A percentile compares a stretch with the other conserved stretches of the same genome.
phyloP scores from a whole-genome alignment of 805 yeast species.

The Crinitomyces ghanaensis region DNA sequence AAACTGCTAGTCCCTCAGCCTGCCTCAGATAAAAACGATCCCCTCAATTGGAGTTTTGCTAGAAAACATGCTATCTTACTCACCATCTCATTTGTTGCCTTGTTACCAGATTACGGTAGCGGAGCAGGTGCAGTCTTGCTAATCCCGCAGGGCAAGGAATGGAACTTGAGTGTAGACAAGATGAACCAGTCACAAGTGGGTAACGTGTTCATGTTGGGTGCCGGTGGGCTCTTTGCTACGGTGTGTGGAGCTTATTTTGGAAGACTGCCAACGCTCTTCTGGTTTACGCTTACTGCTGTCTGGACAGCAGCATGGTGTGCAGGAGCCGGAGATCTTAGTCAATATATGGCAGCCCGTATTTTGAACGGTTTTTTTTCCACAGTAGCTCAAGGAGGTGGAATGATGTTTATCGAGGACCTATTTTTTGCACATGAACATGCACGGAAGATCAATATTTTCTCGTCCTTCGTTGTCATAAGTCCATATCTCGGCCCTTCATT shows the following conservation, averaged over 20 bases:
- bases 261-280: slow-evolving; percentile 4
- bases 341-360: slow-evolving; percentile 5
- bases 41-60: slow-evolving; percentile 46
- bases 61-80: slow-evolving; percentile 28
- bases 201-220: slow-evolving; percentile 7
- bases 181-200: slow-evolving; percentile 8
- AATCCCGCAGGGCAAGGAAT: slow-evolving; percentile 6
- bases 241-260: slow-evolving; percentile 5
- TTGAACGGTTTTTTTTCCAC: slow-evolving; percentile 4
- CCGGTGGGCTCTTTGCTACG: slow-evolving; percentile 5
- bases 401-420: slow-evolving; percentile 8
- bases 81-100: slow-evolving; percentile 4
- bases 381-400: slow-evolving; percentile 6
- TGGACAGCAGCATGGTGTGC: slow-evolving; percentile 9
- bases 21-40: slow-evolving; percentile 56
- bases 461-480: slow-evolving; percentile 4
- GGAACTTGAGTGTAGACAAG: slow-evolving; percentile 3
- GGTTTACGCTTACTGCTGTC: slow-evolving; percentile 5
- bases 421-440: slow-evolving; percentile 4
- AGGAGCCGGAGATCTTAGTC: slow-evolving; percentile 2
- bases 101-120: slow-evolving; percentile 7
- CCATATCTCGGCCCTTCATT: slow-evolving; percentile 6
- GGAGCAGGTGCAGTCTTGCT: slow-evolving; percentile 6
- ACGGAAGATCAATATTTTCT: slow-evolving; percentile 5
- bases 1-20: slow-evolving; percentile 47